Evolutionary conservation across 2,329 filamentous ascomycete species (phyloP).

Genomic region (Fusarium dimerum): DNA sequence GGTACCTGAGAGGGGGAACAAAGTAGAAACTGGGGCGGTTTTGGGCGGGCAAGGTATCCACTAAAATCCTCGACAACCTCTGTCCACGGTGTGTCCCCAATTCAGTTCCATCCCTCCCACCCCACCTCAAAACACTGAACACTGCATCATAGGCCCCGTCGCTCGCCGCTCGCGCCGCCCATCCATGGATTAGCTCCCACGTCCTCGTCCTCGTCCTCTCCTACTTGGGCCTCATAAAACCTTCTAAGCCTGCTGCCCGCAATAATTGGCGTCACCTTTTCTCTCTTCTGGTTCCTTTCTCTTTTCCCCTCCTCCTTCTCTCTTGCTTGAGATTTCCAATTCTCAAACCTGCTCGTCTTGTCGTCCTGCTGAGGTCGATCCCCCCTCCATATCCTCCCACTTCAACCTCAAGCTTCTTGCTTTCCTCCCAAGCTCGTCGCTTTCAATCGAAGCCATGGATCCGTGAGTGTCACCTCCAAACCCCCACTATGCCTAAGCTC

Average conservation of each 20-base stretch:
- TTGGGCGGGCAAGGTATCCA: not conserved
- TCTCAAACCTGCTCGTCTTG: conserved; percentile 1
- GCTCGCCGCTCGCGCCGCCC: conserved; percentile 13
- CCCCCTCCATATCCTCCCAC: conserved; percentile 2
- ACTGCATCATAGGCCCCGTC: conserved; percentile 33
- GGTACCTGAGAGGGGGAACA: not conserved
- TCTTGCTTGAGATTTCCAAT: conserved; percentile 7
- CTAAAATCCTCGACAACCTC: too few relatives aligned
- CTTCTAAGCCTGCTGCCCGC: conserved; percentile 25
- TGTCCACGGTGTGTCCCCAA: not conserved
- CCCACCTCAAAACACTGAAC: not conserved
- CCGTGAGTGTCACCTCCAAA: conserved; percentile 26
- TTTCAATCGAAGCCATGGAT: conserved; percentile 27
- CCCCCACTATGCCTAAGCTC: conserved; percentile 26
- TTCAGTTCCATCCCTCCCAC: not conserved
- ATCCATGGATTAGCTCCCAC: conserved; percentile 27
- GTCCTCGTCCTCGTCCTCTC: conserved; percentile 10
- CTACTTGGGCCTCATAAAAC: conserved; percentile 32
- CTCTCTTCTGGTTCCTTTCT: conserved; percentile 10
- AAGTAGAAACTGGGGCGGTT: not conserved
- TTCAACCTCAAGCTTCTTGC: not conserved
- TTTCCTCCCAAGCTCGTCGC: conserved; percentile 6
- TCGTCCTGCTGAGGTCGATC: not conserved
- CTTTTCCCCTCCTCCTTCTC: conserved; percentile 3
- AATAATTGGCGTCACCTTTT: conserved; percentile 24